Conservation (phyloP, 1,139 yeast genomes). For the Starmera stellimalicola region DNA sequence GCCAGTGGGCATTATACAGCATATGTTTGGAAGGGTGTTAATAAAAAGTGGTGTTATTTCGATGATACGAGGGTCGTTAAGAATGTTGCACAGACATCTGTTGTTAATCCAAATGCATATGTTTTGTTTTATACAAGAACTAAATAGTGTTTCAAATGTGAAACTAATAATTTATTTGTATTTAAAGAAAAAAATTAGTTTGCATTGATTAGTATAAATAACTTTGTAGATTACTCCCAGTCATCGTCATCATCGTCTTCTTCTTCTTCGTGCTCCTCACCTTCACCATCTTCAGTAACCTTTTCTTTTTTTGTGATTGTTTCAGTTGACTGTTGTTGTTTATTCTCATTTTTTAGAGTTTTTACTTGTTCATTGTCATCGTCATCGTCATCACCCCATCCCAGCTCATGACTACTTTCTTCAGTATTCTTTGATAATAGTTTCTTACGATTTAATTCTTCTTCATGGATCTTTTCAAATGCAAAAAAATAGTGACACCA, state of each 20-base stretch:
- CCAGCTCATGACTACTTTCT: slow-evolving; percentile 37
- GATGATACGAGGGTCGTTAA: slow-evolving; percentile 58
- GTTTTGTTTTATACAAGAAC: slow-evolving; percentile 54
- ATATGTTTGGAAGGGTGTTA: slow-evolving; percentile 55
- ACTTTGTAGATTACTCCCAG: slow-evolving; percentile 34
- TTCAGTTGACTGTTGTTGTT: slow-evolving; percentile 8
- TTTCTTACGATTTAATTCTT: slow-evolving; percentile 59
- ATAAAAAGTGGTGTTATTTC: slow-evolving; percentile 62
- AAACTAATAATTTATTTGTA: slow-evolving; percentile 2
- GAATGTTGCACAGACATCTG: slow-evolving; percentile 36
- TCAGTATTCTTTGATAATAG: slow-evolving; percentile 36
- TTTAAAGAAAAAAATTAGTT: slow-evolving; percentile 1
- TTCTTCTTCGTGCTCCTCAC: slow-evolving; percentile 8
- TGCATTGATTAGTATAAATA: background rate
- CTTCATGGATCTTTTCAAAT: slow-evolving; percentile 44
- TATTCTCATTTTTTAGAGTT: slow-evolving; percentile 7
- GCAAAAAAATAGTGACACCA: slow-evolving; percentile 69
- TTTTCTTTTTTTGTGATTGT: slow-evolving; percentile 2
- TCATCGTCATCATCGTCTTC: slow-evolving; percentile 43
- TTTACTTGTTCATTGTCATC: slow-evolving; percentile 39
- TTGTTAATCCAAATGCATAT: slow-evolving; percentile 48
- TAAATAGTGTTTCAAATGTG: background rate
- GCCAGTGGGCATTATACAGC: slow-evolving; percentile 92
- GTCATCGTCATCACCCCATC: slow-evolving; percentile 57
- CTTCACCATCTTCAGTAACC: slow-evolving; percentile 13